These are phyloP conservation scores for Coemansia erecta DNA, from an alignment of 192 early-diverging fungal genomes.

Conservation along the genomic window DNA sequence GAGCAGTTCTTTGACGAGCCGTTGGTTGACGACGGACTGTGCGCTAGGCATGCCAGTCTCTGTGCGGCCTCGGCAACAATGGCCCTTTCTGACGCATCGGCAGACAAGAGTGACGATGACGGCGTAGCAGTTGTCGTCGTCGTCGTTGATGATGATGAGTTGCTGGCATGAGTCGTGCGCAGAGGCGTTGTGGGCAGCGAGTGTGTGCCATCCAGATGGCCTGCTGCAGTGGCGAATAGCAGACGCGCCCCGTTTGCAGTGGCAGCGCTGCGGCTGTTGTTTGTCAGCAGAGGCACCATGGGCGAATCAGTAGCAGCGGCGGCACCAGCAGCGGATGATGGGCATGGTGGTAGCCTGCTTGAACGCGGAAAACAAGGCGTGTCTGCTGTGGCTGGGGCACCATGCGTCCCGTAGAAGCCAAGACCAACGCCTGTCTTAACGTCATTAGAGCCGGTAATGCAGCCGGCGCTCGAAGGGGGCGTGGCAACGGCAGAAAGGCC, in stretches of 20 bases:
- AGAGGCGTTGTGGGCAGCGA: constrained; percentile 48
- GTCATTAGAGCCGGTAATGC: background rate
- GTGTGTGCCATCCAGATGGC: constrained; percentile 30
- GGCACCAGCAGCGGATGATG: constrained; percentile 2
- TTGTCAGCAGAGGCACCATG: constrained; percentile 36
- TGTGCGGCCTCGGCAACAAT: background rate
- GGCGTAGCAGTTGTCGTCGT: background rate
- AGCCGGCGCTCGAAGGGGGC: constrained; percentile 8
- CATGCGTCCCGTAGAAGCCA: background rate
- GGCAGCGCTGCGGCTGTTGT: constrained; percentile 42
- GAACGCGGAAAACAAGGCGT: background rate
- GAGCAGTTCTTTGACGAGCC: constrained; percentile 22
- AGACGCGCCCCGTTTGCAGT: constrained; percentile 42
- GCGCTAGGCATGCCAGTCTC: background rate
- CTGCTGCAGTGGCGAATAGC: constrained; percentile 18
- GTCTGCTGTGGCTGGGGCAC: constrained; percentile 4
- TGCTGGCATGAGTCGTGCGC: constrained; percentile 14
- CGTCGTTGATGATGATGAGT: background rate
- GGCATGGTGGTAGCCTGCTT: background rate
- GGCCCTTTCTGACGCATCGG: background rate
- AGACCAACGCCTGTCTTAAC: background rate
- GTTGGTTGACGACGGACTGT: constrained; percentile 20
- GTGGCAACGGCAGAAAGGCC: constrained; percentile 14
- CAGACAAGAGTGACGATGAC: background rate
- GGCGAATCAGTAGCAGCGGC: constrained; percentile 8